These are phyloP conservation scores for Yamadazyma laniorum DNA, from an alignment of 805 yeast species.

Conservation along the genomic window DNA sequence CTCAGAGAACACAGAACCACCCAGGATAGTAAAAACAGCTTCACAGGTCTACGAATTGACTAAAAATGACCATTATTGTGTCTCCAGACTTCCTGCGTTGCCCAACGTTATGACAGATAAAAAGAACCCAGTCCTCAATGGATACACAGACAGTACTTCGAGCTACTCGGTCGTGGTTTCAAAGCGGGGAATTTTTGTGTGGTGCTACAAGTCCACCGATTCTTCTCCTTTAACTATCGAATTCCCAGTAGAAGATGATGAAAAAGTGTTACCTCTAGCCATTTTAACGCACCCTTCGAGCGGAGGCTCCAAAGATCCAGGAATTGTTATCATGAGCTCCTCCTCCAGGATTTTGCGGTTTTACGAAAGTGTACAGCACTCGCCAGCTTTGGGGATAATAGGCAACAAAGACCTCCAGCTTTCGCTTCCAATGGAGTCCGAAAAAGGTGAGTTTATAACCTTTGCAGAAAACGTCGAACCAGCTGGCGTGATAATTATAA, in stretches of 20 bases:
- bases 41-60: conserved; percentile 45
- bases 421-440: conserved; percentile 31
- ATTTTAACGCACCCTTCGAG: conserved; percentile 57
- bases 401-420: conserved; percentile 45
- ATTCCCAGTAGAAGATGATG: conserved; percentile 40
- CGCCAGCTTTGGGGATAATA: conserved; percentile 62
- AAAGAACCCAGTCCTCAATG: conserved; percentile 25
- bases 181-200: conserved; percentile 55
- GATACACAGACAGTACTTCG: conserved; percentile 47
- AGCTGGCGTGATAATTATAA: conserved; percentile 68
- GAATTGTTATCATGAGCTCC: conserved; percentile 64
- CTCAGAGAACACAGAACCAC: background rate
- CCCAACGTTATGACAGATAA: conserved; percentile 41
- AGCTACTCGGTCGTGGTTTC: conserved; percentile 50
- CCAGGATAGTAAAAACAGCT: background rate
- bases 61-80: conserved; percentile 55
- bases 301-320: conserved; percentile 55
- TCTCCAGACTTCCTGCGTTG: conserved; percentile 52
- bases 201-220: conserved; percentile 67
- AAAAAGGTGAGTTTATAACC: conserved; percentile 54
- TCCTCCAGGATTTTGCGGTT: conserved; percentile 59
- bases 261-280: conserved; percentile 46
- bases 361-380: conserved; percentile 72
- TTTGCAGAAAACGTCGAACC: conserved; percentile 64
- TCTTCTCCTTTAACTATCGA: conserved; percentile 55